phyloP scores from a whole-genome alignment of 2,329 filamentous ascomycete genomes.

The Phaeophleospora eucalypticola region DNA sequence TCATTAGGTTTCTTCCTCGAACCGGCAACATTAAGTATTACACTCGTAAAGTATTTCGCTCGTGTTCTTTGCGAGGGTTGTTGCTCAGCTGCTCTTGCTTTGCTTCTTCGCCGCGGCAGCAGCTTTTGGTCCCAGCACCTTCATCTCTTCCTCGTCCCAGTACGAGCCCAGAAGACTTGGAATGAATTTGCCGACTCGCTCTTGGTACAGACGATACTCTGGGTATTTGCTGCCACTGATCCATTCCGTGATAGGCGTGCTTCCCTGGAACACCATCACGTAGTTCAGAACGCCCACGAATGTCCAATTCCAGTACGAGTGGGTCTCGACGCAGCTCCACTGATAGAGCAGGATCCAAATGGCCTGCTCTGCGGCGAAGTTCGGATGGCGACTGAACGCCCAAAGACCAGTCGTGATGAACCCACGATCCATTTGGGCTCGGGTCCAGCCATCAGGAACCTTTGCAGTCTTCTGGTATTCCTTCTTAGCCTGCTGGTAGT shows the following conservation, averaged over 20 bases:
- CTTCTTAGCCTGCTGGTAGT: conserved; percentile 76
- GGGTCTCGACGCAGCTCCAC: conserved; percentile 75
- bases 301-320: conserved; percentile 73
- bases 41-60: no score
- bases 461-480: conserved; percentile 70
- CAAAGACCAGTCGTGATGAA: conserved; percentile 83
- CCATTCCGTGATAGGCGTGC: conserved; percentile 79
- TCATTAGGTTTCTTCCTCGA: no score
- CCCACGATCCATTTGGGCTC: conserved; percentile 79
- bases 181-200: conserved; percentile 76
- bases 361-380: conserved; percentile 87
- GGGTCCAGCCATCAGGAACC: conserved; percentile 55
- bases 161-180: conserved; percentile 48
- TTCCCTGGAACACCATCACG: conserved; percentile 79
- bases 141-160: conserved; percentile 31
- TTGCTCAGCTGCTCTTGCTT: conserved; percentile 6
- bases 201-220: conserved; percentile 82
- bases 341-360: conserved; percentile 87
- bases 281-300: conserved; percentile 65
- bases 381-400: conserved; percentile 86
- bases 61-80: no score
- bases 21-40: no score
- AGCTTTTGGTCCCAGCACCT: conserved; percentile 14
- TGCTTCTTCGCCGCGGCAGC: conserved; percentile 9
- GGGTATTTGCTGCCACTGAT: conserved; percentile 80